Base-by-base conservation (phyloP, 2,329 filamentous ascomycete genomes). In the Lachnellula hyalina region DNA sequence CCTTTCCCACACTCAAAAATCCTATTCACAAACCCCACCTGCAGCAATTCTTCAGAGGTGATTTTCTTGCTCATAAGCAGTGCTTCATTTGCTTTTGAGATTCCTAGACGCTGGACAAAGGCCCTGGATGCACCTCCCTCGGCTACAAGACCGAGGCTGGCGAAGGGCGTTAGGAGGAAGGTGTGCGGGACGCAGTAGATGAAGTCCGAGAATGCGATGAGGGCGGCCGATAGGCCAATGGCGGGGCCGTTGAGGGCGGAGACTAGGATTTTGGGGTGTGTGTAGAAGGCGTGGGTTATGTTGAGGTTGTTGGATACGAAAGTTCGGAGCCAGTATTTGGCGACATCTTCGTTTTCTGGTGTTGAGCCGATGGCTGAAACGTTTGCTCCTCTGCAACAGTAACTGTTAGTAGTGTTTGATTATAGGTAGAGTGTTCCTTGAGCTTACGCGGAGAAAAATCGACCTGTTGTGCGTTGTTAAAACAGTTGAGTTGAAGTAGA, bases 241-340 rank as follows among this genome's bases (percentile, higher is more conserved):
- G 85, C 91, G 5, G 94, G 94, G 3, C 93, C 94, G 74, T 97
- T 97, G 62, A 97, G 85, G 0, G 90, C 94, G 0, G 86, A 86
- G 57, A 97, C 82, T 23, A 97, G 87, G 73, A 97, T 88, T 75
- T 97, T 96, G 65, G 91, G 89, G 74, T 97, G 94, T 14, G 85
- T 86, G 77, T 94, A 92, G 76, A 97, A 96, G 64, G 90, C 86
- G 65, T 90, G 86, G 2, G 92, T 94, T 65, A 90, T 82, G 78
- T 96, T 89, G 54, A 96, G 82, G 77, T 97, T 97, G 78, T 88
- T 87, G 63, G 86, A 78, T 11, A 90, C 87, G 73, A 97, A 96
- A 67, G 70, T 76, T 50, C 80, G 78, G 36, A 95, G 81, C 75
- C 84, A 85, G 63, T 83, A 77, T 51, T 70, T 68, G 66, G 78